A percentile compares a stretch with the other conserved stretches of the same genome.
Evolutionary conservation across 805 yeast genomes (phyloP).

Genomic region (Candida cerambycidarum): DNA sequence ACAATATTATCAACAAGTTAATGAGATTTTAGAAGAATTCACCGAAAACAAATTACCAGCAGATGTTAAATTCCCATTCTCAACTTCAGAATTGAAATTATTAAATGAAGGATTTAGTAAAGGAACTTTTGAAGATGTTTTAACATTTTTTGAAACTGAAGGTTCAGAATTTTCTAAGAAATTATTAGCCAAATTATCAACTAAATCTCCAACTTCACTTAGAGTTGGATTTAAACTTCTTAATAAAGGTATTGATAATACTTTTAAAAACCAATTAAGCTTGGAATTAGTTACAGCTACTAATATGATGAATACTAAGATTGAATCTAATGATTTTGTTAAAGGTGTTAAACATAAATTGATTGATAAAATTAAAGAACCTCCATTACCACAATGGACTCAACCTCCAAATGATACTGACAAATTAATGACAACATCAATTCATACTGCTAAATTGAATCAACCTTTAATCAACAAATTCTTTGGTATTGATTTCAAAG

Average conservation of each 20-base stretch:
- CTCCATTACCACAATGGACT: conserved; percentile 35
- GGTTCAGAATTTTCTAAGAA: conserved; percentile 65
- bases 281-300: conserved; percentile 77
- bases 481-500: conserved; percentile 38
- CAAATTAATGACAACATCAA: conserved; percentile 22
- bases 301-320: conserved; percentile 59
- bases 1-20: conserved; percentile 57
- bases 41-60: conserved; percentile 61
- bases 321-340: conserved; percentile 57
- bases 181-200: conserved; percentile 53
- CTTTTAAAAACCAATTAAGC: conserved; percentile 64
- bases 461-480: conserved; percentile 39
- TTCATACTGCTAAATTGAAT: conserved; percentile 25
- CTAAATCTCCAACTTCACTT: conserved; percentile 78
- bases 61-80: conserved; percentile 57
- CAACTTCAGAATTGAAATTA: conserved; percentile 54
- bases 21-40: conserved; percentile 76
- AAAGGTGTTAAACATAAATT: conserved; percentile 66
- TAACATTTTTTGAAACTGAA: conserved; percentile 45
- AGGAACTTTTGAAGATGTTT: conserved; percentile 52
- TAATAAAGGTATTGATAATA: conserved; percentile 55
- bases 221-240: conserved; percentile 70
- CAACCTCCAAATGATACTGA: conserved; percentile 18
- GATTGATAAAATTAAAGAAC: conserved; percentile 57
- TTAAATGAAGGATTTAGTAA: conserved; percentile 70